A percentile compares a stretch with the other conserved stretches of the same genome.
phyloP scores from a whole-genome alignment of 129 eudicot genomes.

The Smallanthus sonchifolius region DNA sequence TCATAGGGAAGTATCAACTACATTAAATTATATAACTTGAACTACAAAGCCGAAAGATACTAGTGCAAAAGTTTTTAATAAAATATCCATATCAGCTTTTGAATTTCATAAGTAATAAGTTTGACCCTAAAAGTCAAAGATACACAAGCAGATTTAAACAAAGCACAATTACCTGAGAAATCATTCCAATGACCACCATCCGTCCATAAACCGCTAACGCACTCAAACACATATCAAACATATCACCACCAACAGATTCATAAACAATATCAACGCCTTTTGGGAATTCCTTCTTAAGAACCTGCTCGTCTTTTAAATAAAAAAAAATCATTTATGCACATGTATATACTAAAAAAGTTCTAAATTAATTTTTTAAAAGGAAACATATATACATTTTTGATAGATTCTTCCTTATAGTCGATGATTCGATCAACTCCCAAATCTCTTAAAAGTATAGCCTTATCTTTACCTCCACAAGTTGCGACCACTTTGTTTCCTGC shows the following conservation, averaged over 20 bases:
- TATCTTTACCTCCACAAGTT: constrained; percentile 95
- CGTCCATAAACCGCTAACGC: constrained; percentile 84
- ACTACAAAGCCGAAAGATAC: not conserved
- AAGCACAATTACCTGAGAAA: constrained; percentile 69
- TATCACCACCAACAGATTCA: constrained; percentile 96
- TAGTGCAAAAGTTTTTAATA: not conserved
- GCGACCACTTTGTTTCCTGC: constrained; percentile 96
- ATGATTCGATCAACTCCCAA: constrained; percentile 93
- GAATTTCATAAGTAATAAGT: not conserved
- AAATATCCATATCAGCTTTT: not conserved
- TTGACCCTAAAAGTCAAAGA: not conserved
- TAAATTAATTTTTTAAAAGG: not conserved
- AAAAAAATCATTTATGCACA: not conserved
- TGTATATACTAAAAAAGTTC: not conserved
- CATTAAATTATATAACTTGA: not conserved
- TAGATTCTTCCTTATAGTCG: constrained; percentile 74
- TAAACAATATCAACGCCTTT: constrained; percentile 92
- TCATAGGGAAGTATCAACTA: not conserved
- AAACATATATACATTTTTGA: constrained; percentile 55
- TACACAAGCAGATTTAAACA: not conserved
- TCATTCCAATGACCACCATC: constrained; percentile 90
- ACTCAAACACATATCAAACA: constrained; percentile 79
- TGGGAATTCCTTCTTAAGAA: constrained; percentile 83
- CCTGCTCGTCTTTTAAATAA: constrained; percentile 35
- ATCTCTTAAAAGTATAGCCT: constrained; percentile 63